Evolutionary conservation across 2,329 filamentous ascomycete genomes (phyloP), one percentile per base, ranked within the genome.

Genomic region (Hypoxylon sp.): DNA sequence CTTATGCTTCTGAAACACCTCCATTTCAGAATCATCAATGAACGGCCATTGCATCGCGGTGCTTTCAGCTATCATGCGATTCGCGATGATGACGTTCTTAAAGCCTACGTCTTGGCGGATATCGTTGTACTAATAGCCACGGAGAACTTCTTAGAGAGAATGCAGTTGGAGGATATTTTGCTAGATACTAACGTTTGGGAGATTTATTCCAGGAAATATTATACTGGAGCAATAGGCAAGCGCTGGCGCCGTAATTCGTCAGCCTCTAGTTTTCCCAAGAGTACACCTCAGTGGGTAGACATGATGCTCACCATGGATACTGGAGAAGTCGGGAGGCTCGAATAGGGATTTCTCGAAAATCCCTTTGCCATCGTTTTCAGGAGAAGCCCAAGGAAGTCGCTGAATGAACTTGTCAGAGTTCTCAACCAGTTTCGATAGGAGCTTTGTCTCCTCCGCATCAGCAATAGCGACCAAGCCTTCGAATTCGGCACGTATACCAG

Each of bases 261-360:
- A 46, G 54, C 22, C 20, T 33, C 54, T 11, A 14, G n/a, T 13
- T 6, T 44, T 31, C 14, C 20, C 2, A 31, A 13, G 14, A 22
- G 17, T 1, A 33, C 14, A n/a, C 4, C 37, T 42, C 7, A 37
- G 33, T 27, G 5, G 31, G 31, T 55, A 20, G 13, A 13, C 5
- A 31, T 37, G 40, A 22, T 22, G 88, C 71, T 89, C 77, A 67
- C 92, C 86, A 74, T 94, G 91, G 3, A 94, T 82, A 11, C 88
- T 91, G 0, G 91, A 91, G 77, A 94, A 93, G 76, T 93, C 91
- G 0, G 91, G 91, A 40, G 88, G 88, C 11, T 92, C 82, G 76
- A 94, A 94, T 58, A 88, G 86, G 74, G 89, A 87, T 75, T 92
- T 93, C 78, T 94, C 91, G 75, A 93, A 94, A 0, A 87, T 87